These are phyloP conservation scores for Sugiyamaella lignohabitans DNA, from an alignment of 805 yeast genomes.

Conservation along the genomic window DNA sequence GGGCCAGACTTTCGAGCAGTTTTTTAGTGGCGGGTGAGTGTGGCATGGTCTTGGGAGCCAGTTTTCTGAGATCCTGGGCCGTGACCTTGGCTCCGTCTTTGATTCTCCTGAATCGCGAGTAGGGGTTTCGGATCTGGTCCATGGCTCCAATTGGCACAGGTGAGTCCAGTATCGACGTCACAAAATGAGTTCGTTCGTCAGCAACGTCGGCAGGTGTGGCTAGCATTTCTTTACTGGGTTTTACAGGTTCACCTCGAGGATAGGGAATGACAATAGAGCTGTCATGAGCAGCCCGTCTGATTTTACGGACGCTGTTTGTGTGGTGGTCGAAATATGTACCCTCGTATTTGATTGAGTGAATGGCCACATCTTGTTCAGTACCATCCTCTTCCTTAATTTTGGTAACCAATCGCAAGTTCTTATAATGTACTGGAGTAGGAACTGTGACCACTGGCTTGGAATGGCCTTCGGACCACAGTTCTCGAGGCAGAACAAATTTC, in stretches of 20 bases:
- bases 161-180: conserved; percentile 55
- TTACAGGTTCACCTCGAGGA: conserved; percentile 66
- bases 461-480: conserved; percentile 67
- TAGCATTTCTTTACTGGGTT: conserved; percentile 34
- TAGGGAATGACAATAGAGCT: conserved; percentile 74
- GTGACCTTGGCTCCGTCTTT: conserved; percentile 45
- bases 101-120: conserved; percentile 57
- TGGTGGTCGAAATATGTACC: conserved; percentile 71
- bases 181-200: conserved; percentile 67
- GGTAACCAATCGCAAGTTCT: conserved; percentile 68
- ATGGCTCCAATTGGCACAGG: conserved; percentile 67
- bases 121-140: conserved; percentile 66
- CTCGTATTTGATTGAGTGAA: conserved; percentile 60
- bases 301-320: conserved; percentile 67
- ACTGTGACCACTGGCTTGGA: conserved; percentile 61
- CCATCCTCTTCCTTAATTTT: conserved; percentile 64
- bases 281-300: conserved; percentile 67
- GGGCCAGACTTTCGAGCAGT: conserved; percentile 30
- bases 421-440: conserved; percentile 56
- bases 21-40: conserved; percentile 45
- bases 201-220: conserved; percentile 38
- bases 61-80: conserved; percentile 48
- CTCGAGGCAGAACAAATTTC: conserved; percentile 61
- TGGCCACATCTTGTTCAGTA: conserved; percentile 61
- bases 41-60: conserved; percentile 72